Evolutionary conservation across 495 filamentous ascomycete species (phyloP).

Genomic region (Opeltia flavorubescens): DNA sequence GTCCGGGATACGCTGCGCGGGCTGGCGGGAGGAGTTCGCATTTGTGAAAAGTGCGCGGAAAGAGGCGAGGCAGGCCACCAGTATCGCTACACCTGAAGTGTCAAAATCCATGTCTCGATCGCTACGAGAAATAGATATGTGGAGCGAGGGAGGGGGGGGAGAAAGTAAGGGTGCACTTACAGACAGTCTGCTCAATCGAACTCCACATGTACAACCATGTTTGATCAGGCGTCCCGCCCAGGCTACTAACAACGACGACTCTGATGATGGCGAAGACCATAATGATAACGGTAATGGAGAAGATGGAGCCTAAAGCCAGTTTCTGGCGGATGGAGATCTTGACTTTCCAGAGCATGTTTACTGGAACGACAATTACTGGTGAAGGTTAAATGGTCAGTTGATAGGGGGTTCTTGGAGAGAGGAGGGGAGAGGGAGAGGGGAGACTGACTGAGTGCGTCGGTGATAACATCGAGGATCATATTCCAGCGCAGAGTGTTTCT

Average conservation of each 20-base stretch:
- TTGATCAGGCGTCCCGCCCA: conserved; percentile 5
- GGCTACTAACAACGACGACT: neutral
- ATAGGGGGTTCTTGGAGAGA: neutral
- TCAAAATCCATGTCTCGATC: no score
- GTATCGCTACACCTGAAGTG: conserved; percentile 9
- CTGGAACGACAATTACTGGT: conserved; percentile 10
- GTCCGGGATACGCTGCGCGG: neutral
- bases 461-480: conserved; percentile 18
- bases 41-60: conserved; percentile 7
- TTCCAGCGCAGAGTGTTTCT: conserved; percentile 12
- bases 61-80: conserved; percentile 7
- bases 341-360: conserved; percentile 20
- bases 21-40: neutral
- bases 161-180: neutral
- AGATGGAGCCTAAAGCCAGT: conserved; percentile 16
- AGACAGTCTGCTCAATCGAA: conserved; percentile 11
- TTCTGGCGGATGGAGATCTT: conserved; percentile 12
- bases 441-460: conserved; percentile 18
- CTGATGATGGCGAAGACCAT: conserved; percentile 18
- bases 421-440: conserved; percentile 8
- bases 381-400: neutral
- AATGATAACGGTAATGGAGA: conserved; percentile 20
- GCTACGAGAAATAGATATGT: no score
- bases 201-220: conserved; percentile 17
- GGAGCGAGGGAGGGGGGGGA: neutral